A percentile compares a stretch with the other conserved stretches of the same genome.
Evolutionary conservation across 345 rosid genomes (phyloP).

Genomic region (Clausena lansium): DNA sequence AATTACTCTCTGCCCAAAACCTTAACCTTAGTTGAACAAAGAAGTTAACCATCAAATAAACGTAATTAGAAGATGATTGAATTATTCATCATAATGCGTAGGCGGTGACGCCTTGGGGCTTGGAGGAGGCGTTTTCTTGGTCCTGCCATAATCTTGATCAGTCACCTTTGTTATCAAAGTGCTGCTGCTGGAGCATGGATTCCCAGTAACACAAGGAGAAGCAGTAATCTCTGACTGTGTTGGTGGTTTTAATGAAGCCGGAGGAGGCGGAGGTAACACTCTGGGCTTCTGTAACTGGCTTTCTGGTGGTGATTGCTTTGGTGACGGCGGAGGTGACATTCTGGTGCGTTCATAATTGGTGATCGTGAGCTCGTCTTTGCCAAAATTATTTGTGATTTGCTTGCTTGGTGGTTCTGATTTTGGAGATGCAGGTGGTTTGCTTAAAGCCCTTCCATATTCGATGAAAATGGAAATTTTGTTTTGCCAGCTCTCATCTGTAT

Average conservation of each 20-base stretch:
- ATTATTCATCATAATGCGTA: not conserved
- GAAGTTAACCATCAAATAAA: not conserved
- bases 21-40: too few relatives aligned
- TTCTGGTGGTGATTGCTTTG: not conserved
- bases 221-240: not conserved
- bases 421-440: conserved; percentile 1
- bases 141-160: not conserved
- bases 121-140: not conserved
- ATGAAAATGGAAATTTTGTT: not conserved
- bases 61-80: not conserved
- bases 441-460: not conserved
- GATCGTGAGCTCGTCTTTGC: not conserved
- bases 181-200: not conserved
- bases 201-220: not conserved
- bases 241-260: not conserved
- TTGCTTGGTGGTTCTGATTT: not conserved
- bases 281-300: not conserved
- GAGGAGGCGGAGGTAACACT: not conserved
- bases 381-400: not conserved
- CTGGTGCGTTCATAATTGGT: not conserved
- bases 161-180: not conserved
- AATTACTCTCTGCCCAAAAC: not conserved
- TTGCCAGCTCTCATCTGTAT: not conserved
- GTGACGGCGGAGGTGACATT: not conserved
- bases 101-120: not conserved